phyloP scores from a whole-genome alignment of 164 flowering plant species.

The Cinnamomum chago region DNA sequence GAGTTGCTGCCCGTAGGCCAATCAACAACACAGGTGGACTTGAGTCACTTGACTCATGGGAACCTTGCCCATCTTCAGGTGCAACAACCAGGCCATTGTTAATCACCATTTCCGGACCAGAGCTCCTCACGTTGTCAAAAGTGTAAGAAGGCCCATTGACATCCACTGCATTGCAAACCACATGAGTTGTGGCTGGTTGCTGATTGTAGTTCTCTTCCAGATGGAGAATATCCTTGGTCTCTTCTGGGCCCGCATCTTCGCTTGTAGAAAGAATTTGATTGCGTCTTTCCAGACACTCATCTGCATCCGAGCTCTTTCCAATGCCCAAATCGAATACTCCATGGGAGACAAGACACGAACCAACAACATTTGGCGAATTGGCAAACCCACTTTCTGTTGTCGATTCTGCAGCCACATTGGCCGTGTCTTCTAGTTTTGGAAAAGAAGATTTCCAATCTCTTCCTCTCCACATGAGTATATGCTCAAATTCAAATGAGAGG shows the following conservation, averaged over 20 bases:
- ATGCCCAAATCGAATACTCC: conserved; percentile 18
- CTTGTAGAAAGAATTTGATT: conserved; percentile 1
- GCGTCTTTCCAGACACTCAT: conserved; percentile 5
- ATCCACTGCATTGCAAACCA: neutral
- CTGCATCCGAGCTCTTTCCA: conserved; percentile 4
- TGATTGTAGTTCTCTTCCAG: conserved; percentile 13
- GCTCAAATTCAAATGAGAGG: conserved; percentile 75
- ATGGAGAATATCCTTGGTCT: conserved; percentile 6
- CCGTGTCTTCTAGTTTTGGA: conserved; percentile 19
- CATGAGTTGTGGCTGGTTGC: conserved; percentile 6
- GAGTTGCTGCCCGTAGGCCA: neutral
- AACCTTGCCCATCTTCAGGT: neutral
- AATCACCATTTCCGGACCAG: neutral
- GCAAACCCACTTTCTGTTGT: conserved; percentile 13
- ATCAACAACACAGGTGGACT: neutral
- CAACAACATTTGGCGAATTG: conserved; percentile 6
- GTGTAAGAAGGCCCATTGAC: conserved; percentile 6
- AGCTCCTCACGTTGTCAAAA: conserved; percentile 7
- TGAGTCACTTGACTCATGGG: neutral
- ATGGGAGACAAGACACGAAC: conserved; percentile 14
- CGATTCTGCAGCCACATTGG: conserved; percentile 15
- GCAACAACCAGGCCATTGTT: conserved; percentile 11
- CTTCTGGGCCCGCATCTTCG: conserved; percentile 7
- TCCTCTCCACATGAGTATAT: conserved; percentile 92
- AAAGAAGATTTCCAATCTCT: conserved; percentile 67